Base-by-base conservation (phyloP, 1,139 yeast species). In the Hemisphaericaspora xylofermentans region DNA sequence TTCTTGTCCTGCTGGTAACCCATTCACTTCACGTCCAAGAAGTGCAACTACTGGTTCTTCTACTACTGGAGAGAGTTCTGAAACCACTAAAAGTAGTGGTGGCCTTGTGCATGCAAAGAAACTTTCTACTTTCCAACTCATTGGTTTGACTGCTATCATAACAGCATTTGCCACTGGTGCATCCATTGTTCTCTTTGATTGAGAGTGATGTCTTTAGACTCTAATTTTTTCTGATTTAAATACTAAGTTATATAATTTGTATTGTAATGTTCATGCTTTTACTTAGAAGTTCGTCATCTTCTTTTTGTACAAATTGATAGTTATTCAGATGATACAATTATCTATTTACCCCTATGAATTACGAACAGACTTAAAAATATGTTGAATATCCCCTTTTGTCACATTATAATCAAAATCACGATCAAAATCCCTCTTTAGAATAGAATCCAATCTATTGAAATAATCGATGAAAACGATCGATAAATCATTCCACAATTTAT, bases 401-500 rank as follows among this genome's bases (percentile, higher is more conserved):
- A 74, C 53, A 46, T 61, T 51, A 52, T 61, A 61, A 46, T 71
- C 78, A 35, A 75, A 54, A 24, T 70, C 78, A 17, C 58, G 57
- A 44, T 73, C 76, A 41, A 66, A 64, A 30, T 70, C 66, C 19
- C 51, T 45, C 28, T 60, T 63, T 33, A 76, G 57, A 22, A 75
- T 68, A 2, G 53, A 54, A 38, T 63, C 64, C 46, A 77, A 60
- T 39, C 68, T 64, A 18, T 58, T 52, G 53, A 76, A 73, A 35
- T 66, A 65, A 25, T 53, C 60, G 18, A 61, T 60, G 43, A 66
- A 64, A 36, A 59, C 63, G 15, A 51, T 54, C 53, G 68, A 72
- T 66, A 75, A 50, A 52, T 66, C 66, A 48, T 55, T 57, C 80
- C 72, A 77, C 51, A 62, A 68, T 62, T 49, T 67, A 39, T 70